Percentiles rank a stretch among this genome's conserved stretches.
phyloP scores from a whole-genome alignment of 2,329 filamentous ascomycete genomes.

The Colletotrichum tofieldiae region DNA sequence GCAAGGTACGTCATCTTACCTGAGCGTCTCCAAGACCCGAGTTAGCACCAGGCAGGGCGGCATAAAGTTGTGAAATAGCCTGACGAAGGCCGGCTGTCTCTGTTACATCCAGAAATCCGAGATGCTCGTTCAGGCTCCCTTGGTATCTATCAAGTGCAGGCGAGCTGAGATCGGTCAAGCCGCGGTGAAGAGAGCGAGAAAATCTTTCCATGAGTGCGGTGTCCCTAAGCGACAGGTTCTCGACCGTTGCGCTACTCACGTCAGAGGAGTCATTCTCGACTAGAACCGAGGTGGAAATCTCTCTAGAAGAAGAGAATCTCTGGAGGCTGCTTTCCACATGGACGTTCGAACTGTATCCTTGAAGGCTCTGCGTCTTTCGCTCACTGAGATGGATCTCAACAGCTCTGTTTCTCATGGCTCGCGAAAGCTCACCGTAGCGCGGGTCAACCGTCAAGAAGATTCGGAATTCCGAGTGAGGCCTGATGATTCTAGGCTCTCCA shows the following conservation, averaged over 20 bases:
- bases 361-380: slow-evolving; percentile 52
- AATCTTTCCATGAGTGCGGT: slow-evolving; percentile 54
- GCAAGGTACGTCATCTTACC: slow-evolving; percentile 56
- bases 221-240: slow-evolving; percentile 65
- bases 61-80: slow-evolving; percentile 56
- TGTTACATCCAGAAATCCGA: slow-evolving; percentile 49
- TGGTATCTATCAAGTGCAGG: slow-evolving; percentile 32
- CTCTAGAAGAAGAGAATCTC: slow-evolving; percentile 60
- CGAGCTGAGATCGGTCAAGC: slow-evolving; percentile 12
- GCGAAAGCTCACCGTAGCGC: slow-evolving; percentile 90
- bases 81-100: slow-evolving; percentile 52
- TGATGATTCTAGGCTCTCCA: slow-evolving; percentile 84
- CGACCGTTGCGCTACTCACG: slow-evolving; percentile 56
- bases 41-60: slow-evolving; percentile 49
- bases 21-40: slow-evolving; percentile 58
- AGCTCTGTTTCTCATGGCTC: slow-evolving; percentile 96
- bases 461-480: slow-evolving; percentile 88
- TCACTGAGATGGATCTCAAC: slow-evolving; percentile 86
- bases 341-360: slow-evolving; percentile 58
- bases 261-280: slow-evolving; percentile 46
- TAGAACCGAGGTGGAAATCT: slow-evolving; percentile 49
- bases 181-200: slow-evolving; percentile 42
- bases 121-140: slow-evolving; percentile 30
- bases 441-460: slow-evolving; percentile 96
- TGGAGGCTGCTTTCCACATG: slow-evolving; percentile 66